Conservation (phyloP, 2,329 filamentous ascomycete species). For the Neocatenulostroma microsporum region DNA sequence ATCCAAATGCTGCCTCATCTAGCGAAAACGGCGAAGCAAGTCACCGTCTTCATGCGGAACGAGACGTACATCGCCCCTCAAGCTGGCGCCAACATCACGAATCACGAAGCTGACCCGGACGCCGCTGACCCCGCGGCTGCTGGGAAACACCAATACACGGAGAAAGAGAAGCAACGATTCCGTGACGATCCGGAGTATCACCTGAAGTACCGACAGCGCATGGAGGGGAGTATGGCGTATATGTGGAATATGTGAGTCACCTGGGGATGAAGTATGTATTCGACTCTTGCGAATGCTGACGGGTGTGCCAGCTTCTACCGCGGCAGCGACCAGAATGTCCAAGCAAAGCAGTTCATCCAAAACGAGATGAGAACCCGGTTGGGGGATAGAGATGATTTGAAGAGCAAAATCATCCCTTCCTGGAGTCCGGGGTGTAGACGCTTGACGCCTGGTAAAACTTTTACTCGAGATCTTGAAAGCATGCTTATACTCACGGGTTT, state of each 20-base stretch:
- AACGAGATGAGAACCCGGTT: constrained; percentile 46
- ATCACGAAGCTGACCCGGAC: constrained; percentile 15
- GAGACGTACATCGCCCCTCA: constrained; percentile 32
- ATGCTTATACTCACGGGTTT: too few species aligned
- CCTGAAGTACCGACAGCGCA: constrained; percentile 36
- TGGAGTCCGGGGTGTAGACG: constrained; percentile 60
- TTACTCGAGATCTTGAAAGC: too few species aligned
- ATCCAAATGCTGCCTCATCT: constrained; percentile 34
- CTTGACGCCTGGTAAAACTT: constrained; percentile 50
- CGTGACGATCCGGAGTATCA: constrained; percentile 34
- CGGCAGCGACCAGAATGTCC: constrained; percentile 43
- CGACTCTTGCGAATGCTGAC: constrained; percentile 37
- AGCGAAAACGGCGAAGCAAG: constrained; percentile 24
- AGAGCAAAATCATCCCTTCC: constrained; percentile 51
- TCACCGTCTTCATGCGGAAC: constrained; percentile 31
- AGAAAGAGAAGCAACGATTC: constrained; percentile 23
- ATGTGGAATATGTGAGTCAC: constrained; percentile 20
- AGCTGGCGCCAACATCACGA: constrained; percentile 18
- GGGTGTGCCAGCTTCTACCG: too few species aligned
- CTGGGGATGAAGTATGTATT: too few species aligned
- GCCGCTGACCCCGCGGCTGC: constrained; percentile 15
- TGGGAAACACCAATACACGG: constrained; percentile 21
- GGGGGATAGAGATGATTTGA: constrained; percentile 47
- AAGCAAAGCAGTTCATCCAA: constrained; percentile 31
- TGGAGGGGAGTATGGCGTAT: constrained; percentile 27